A percentile compares a stretch with the other conserved stretches of the same genome.
Conservation (phyloP, 805 yeast species). For the Ogataea neopini region DNA sequence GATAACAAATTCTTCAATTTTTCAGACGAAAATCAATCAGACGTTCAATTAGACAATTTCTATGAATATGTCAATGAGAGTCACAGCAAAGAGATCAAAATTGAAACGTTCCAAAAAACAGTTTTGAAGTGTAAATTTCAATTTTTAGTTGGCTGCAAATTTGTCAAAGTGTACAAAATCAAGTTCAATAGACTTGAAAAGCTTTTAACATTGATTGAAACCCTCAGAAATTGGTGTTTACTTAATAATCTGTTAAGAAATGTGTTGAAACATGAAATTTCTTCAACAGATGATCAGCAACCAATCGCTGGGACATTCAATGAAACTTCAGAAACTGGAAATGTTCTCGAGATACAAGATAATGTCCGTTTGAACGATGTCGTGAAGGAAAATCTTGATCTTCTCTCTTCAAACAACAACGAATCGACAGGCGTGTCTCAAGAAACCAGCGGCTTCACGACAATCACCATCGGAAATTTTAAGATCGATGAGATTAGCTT, state of each 20-base stretch:
- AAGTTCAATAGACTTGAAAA: slow-evolving; percentile 25
- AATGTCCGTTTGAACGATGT: slow-evolving; percentile 24
- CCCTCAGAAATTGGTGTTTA: slow-evolving; percentile 32
- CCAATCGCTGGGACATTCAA: background rate
- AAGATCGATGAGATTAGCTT: slow-evolving; percentile 16
- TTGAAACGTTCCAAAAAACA: slow-evolving; percentile 3
- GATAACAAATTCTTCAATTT: slow-evolving; percentile 28
- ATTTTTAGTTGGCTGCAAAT: slow-evolving; percentile 31
- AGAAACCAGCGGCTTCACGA: background rate
- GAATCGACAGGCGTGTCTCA: background rate
- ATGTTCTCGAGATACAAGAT: slow-evolving; percentile 18
- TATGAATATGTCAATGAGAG: slow-evolving; percentile 22
- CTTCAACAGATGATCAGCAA: slow-evolving; percentile 1
- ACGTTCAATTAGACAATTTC: slow-evolving; percentile 20
- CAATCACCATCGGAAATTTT: slow-evolving; percentile 16
- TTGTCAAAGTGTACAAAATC: slow-evolving; percentile 31
- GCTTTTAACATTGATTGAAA: slow-evolving; percentile 21
- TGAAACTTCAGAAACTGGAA: slow-evolving; percentile 11
- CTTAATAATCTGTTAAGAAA: slow-evolving; percentile 28
- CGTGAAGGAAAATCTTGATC: slow-evolving; percentile 20
- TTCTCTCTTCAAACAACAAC: background rate
- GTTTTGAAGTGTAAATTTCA: slow-evolving; percentile 14
- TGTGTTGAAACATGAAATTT: slow-evolving; percentile 11
- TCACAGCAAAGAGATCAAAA: slow-evolving; percentile 16
- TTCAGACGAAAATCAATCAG: slow-evolving; percentile 9